phyloP scores from a whole-genome alignment of 768 basidiomycete genomes.

The Pleurotus citrinopileatus region DNA sequence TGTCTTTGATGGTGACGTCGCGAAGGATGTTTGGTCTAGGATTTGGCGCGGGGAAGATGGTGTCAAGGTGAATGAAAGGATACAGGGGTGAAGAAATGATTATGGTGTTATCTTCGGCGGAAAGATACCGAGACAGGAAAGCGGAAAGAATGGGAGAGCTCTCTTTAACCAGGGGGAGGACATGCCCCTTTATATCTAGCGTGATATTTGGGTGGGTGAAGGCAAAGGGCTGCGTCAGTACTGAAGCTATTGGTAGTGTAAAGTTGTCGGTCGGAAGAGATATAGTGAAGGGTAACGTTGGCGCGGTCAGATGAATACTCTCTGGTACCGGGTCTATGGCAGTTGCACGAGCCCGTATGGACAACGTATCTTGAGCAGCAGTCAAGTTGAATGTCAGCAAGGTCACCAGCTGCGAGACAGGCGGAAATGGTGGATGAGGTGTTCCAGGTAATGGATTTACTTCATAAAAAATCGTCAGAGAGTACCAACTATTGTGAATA shows the following conservation, averaged over 20 bases:
- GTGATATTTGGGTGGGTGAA: constrained; percentile 71
- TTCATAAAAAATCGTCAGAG: constrained; percentile 23
- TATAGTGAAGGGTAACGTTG: constrained; percentile 60
- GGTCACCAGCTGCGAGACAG: constrained; percentile 55
- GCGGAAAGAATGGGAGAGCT: constrained; percentile 47
- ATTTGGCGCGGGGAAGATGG: constrained; percentile 63
- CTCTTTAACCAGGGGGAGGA: constrained; percentile 47
- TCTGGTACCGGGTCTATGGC: constrained; percentile 55
- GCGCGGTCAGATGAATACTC: constrained; percentile 46
- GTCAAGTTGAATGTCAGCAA: constrained; percentile 52
- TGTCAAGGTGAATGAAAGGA: constrained; percentile 41
- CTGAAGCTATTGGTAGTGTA: constrained; percentile 48
- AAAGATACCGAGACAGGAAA: constrained; percentile 66
- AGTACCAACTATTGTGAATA: neutral
- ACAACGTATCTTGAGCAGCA: constrained; percentile 29
- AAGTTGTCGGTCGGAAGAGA: constrained; percentile 37
- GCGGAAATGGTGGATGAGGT: constrained; percentile 59
- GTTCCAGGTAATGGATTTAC: constrained; percentile 67
- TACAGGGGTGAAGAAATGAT: constrained; percentile 55
- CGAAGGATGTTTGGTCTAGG: constrained; percentile 65
- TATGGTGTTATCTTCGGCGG: constrained; percentile 54
- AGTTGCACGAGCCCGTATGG: constrained; percentile 52
- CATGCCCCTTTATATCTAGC: constrained; percentile 49
- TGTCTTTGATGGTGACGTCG: constrained; percentile 71
- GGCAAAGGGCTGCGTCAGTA: constrained; percentile 51